These are phyloP conservation scores for Moniliophthora roreri DNA, from an alignment of 1,284 basidiomycete species.

Conservation along the genomic window DNA sequence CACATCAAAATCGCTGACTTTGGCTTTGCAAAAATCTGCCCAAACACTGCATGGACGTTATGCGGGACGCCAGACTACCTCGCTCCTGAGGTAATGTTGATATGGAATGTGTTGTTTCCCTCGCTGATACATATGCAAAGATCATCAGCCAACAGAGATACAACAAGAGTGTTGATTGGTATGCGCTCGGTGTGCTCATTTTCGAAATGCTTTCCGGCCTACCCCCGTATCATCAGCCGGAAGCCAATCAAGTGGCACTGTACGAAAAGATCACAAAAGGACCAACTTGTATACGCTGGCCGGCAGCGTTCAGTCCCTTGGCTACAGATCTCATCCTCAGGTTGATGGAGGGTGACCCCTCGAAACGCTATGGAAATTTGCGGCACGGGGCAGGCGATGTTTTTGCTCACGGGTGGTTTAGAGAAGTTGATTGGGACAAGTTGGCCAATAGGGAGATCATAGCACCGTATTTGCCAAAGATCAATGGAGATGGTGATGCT, in stretches of 20 bases:
- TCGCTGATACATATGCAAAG: conserved; percentile 31
- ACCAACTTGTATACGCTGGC: conserved; percentile 79
- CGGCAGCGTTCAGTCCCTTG: conserved; percentile 68
- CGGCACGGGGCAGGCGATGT: conserved; percentile 92
- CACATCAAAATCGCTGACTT: conserved; percentile 99
- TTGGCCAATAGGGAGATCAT: conserved; percentile 86
- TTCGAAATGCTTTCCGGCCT: conserved; percentile 96
- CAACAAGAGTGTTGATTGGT: conserved; percentile 99
- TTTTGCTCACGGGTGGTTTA: conserved; percentile 96
- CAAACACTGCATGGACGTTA: conserved; percentile 93
- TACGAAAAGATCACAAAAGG: conserved; percentile 86
- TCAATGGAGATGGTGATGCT: conserved; percentile 83
- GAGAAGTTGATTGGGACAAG: conserved; percentile 94
- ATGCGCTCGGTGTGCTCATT: conserved; percentile 94
- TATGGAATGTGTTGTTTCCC: background rate
- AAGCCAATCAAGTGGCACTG: conserved; percentile 62
- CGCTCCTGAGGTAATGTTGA: conserved; percentile 72
- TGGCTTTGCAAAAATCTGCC: conserved; percentile 93
- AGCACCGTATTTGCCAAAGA: conserved; percentile 93
- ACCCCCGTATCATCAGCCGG: conserved; percentile 73
- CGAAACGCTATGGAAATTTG: conserved; percentile 92
- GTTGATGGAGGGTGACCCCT: conserved; percentile 88
- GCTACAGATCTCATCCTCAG: conserved; percentile 90
- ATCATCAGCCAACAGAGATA: conserved; percentile 90
- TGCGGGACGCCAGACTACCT: conserved; percentile 98